Evolutionary conservation across 805 yeast genomes (phyloP).

Genomic region (Ogataea henricii): DNA sequence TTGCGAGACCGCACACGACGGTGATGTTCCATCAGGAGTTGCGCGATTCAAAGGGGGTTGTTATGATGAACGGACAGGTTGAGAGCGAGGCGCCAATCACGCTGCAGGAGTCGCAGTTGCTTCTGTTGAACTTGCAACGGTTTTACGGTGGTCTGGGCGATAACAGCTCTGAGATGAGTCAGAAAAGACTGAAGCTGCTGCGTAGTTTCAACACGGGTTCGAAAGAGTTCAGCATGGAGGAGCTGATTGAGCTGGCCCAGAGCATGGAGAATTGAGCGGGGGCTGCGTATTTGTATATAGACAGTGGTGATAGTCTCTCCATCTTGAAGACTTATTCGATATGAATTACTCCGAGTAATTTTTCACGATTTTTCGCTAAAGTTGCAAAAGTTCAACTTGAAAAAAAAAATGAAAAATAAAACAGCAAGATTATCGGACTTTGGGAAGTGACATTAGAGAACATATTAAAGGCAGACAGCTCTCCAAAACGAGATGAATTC

Average conservation of each 20-base stretch:
- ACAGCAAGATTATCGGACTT: neutral
- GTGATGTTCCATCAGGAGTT: slow-evolving; percentile 84
- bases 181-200: slow-evolving; percentile 58
- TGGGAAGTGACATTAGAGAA: neutral
- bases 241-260: slow-evolving; percentile 71
- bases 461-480: too few relatives aligned
- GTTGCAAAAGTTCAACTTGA: neutral
- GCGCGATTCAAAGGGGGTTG: slow-evolving; percentile 55
- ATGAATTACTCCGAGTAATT: neutral
- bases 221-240: slow-evolving; percentile 62
- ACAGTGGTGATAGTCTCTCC: neutral
- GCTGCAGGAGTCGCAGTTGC: slow-evolving; percentile 73
- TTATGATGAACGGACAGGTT: slow-evolving; percentile 83
- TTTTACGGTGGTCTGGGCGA: slow-evolving; percentile 73
- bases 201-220: slow-evolving; percentile 71
- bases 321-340: too few relatives aligned
- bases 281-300: neutral
- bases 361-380: neutral
- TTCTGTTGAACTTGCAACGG: slow-evolving; percentile 75
- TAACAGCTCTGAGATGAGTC: slow-evolving; percentile 40
- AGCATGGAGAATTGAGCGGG: slow-evolving; percentile 52
- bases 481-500: slow-evolving; percentile 14
- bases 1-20: slow-evolving; percentile 93
- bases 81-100: slow-evolving; percentile 71
- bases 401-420: neutral